Evolutionary conservation across 441 rosid species (phyloP).

Genomic region (Hura crepitans): DNA sequence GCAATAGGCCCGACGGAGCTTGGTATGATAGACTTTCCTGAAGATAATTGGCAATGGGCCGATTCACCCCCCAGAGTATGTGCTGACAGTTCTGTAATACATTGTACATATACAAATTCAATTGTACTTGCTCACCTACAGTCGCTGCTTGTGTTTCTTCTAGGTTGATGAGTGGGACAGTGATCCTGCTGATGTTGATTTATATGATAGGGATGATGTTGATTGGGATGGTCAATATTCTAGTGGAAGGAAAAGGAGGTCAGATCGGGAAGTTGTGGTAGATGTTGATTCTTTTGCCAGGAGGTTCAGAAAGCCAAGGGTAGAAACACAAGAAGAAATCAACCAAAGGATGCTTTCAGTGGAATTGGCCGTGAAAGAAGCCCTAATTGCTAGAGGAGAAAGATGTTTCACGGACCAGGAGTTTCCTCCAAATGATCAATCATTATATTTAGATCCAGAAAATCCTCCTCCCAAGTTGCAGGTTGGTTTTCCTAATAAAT

Average conservation of each 20-base stretch:
- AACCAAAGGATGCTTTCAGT: slow-evolving; percentile 97
- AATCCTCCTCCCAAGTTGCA: slow-evolving; percentile 89
- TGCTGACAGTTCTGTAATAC: slow-evolving; percentile 11
- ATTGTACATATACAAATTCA: background rate
- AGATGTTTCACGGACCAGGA: slow-evolving; percentile 91
- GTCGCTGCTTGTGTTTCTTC: slow-evolving; percentile 27
- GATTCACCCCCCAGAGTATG: slow-evolving; percentile 97
- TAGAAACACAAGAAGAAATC: slow-evolving; percentile 93
- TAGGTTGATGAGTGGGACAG: slow-evolving; percentile 99
- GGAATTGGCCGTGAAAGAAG: slow-evolving; percentile 97
- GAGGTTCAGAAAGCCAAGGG: slow-evolving; percentile 92
- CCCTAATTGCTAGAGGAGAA: slow-evolving; percentile 85
- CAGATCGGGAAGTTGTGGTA: slow-evolving; percentile 74
- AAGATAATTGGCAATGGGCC: slow-evolving; percentile 99
- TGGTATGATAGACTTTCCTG: slow-evolving; percentile 74
- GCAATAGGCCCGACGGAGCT: slow-evolving; percentile 70
- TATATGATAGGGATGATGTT: slow-evolving; percentile 96
- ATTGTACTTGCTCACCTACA: slow-evolving; percentile 27
- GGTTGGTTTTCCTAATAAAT: slow-evolving; percentile 41
- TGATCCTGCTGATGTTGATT: slow-evolving; percentile 97
- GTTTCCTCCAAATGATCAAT: slow-evolving; percentile 95
- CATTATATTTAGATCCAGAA: slow-evolving; percentile 77
- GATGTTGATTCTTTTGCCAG: slow-evolving; percentile 89
- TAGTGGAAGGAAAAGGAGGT: slow-evolving; percentile 95
- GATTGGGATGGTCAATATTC: slow-evolving; percentile 99